Percentiles rank a stretch among this genome's conserved stretches.
Conservation (phyloP, 345 rosid species). For the Sisymbrium altissimum region DNA sequence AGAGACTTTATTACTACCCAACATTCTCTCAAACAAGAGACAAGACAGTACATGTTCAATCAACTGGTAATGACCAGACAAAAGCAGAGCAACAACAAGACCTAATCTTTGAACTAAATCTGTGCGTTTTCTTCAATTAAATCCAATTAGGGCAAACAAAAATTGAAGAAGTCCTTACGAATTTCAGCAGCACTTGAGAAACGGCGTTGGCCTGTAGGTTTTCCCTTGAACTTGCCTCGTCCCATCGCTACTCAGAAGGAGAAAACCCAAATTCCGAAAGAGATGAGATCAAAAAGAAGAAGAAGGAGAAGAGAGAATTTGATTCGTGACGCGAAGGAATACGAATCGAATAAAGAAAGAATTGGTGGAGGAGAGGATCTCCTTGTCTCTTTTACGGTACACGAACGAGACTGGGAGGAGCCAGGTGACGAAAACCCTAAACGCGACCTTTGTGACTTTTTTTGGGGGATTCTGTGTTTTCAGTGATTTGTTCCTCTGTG, state of each 20-base stretch:
- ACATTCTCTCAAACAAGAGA: not conserved
- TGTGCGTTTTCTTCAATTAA: too few species aligned
- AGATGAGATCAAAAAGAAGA: not conserved
- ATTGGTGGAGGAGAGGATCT: conserved; percentile 33
- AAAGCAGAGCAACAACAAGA: not conserved
- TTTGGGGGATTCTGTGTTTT: conserved; percentile 21
- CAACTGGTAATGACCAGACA: not conserved
- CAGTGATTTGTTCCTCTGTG: not conserved
- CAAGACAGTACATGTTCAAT: not conserved
- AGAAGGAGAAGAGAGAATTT: not conserved
- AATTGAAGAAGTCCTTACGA: too few species aligned
- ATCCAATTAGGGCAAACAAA: too few species aligned
- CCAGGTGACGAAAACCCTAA: conserved; percentile 32
- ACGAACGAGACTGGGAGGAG: too few species aligned
- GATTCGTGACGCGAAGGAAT: not conserved
- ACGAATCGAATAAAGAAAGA: conserved; percentile 13
- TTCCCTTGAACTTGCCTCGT: conserved; percentile 76
- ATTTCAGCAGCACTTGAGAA: conserved; percentile 71
- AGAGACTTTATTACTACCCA: not conserved
- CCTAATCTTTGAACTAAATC: too few species aligned
- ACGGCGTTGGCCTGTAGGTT: conserved; percentile 71
- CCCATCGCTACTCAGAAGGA: conserved; percentile 39
- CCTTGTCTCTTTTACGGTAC: conserved; percentile 18
- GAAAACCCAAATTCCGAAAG: not conserved
- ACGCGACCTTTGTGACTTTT: conserved; percentile 6